phyloP scores from a whole-genome alignment of 1,139 yeast species.

The Geotrichum carabidarum region DNA sequence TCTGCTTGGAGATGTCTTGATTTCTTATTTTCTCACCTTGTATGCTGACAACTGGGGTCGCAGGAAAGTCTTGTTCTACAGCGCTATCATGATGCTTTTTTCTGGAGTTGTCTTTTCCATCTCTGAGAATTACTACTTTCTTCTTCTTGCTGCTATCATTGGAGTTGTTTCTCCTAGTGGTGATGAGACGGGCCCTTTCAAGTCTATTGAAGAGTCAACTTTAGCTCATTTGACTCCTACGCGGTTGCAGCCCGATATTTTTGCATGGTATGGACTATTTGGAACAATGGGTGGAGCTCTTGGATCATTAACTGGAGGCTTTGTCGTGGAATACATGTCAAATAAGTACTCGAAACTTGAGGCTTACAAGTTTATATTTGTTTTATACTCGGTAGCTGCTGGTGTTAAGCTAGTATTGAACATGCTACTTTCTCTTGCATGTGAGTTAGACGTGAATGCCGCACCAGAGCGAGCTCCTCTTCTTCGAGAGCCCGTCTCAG shows the following conservation, averaged over 20 bases:
- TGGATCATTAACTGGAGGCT: conserved; percentile 67
- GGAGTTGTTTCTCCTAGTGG: conserved; percentile 87
- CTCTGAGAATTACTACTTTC: conserved; percentile 47
- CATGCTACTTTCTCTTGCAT: conserved; percentile 49
- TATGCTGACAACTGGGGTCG: conserved; percentile 75
- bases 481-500: neutral
- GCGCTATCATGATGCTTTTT: conserved; percentile 63
- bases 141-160: conserved; percentile 58
- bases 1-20: conserved; percentile 14
- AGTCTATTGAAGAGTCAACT: conserved; percentile 80
- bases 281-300: conserved; percentile 72
- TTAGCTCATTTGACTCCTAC: conserved; percentile 74
- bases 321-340: conserved; percentile 47
- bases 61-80: conserved; percentile 56
- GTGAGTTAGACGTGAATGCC: conserved; percentile 42
- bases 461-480: conserved; percentile 8
- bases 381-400: conserved; percentile 55
- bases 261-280: conserved; percentile 63
- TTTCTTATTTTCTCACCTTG: conserved; percentile 46
- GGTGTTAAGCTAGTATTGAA: conserved; percentile 50
- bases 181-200: conserved; percentile 90
- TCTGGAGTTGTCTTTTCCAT: conserved; percentile 64
- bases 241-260: conserved; percentile 64
- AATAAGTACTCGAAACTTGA: conserved; percentile 33
- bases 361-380: conserved; percentile 58